Conservation (phyloP, 2,329 filamentous ascomycete genomes). For the Talaromyces rugulosus region DNA sequence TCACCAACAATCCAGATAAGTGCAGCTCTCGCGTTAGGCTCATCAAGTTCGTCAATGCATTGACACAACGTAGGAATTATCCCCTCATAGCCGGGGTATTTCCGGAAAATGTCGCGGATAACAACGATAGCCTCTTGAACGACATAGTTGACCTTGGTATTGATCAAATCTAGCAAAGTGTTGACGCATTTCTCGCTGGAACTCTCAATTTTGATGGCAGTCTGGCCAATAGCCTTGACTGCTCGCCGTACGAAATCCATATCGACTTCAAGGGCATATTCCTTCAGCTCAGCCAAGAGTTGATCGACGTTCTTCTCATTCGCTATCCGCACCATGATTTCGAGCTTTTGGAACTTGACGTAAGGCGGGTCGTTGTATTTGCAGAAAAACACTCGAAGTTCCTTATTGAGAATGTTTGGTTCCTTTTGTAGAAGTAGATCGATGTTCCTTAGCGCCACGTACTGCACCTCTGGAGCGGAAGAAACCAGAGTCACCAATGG, state of each 20-base stretch:
- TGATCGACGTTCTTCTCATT: constrained; percentile 97
- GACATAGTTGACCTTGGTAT: constrained; percentile 98
- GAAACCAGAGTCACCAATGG: constrained; percentile 92
- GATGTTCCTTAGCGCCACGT: constrained; percentile 93
- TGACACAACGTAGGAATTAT: constrained; percentile 96
- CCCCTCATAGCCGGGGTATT: constrained; percentile 95
- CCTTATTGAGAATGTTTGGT: constrained; percentile 93
- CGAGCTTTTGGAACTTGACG: constrained; percentile 93
- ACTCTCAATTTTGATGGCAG: constrained; percentile 96
- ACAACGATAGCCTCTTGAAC: constrained; percentile 98
- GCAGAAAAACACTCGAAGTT: constrained; percentile 98
- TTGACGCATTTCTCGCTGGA: constrained; percentile 95
- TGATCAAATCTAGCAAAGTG: constrained; percentile 85
- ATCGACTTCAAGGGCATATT: constrained; percentile 96
- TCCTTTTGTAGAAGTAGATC: constrained; percentile 93
- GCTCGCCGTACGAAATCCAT: constrained; percentile 97
- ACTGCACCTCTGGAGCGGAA: constrained; percentile 94
- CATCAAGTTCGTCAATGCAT: constrained; percentile 94
- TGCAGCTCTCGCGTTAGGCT: constrained; percentile 82
- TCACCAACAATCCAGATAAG: constrained; percentile 99
- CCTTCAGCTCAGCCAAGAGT: constrained; percentile 86
- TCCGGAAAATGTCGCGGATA: constrained; percentile 96
- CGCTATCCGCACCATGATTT: constrained; percentile 99
- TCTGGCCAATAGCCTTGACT: constrained; percentile 93
- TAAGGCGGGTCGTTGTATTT: constrained; percentile 99